Conservation (phyloP, 1,284 basidiomycete genomes). For the Grifola frondosa region DNA sequence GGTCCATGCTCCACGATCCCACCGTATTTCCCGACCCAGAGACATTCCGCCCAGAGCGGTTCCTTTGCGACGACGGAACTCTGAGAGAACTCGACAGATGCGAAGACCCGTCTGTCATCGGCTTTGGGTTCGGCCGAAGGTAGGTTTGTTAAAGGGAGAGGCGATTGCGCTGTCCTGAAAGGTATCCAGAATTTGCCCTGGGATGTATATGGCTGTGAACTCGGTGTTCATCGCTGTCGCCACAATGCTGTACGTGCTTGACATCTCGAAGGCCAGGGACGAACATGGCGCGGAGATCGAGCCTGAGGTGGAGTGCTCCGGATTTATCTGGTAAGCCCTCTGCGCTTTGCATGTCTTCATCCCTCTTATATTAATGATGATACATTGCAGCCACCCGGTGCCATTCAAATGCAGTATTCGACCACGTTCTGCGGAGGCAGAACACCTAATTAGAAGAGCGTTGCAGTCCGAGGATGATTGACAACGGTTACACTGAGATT, state of each 20-base stretch:
- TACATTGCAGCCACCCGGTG: constrained; percentile 19
- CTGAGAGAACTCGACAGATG: constrained; percentile 15
- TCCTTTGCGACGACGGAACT: constrained; percentile 15
- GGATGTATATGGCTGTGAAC: constrained; percentile 33
- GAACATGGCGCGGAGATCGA: constrained; percentile 29
- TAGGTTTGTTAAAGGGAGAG: no score
- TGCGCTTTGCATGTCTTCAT: no score
- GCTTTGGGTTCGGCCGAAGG: constrained; percentile 30
- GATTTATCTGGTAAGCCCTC: constrained; percentile 28
- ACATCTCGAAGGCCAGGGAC: constrained; percentile 30
- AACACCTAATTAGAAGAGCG: constrained; percentile 11
- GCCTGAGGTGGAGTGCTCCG: constrained; percentile 31
- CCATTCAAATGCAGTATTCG: constrained; percentile 25
- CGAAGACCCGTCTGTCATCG: constrained; percentile 21
- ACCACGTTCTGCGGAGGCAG: constrained; percentile 21
- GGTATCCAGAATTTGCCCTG: constrained; percentile 31
- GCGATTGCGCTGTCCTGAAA: not conserved
- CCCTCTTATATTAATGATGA: no score
- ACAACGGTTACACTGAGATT: no score
- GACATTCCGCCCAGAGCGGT: constrained; percentile 27
- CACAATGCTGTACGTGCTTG: constrained; percentile 30
- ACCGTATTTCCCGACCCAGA: constrained; percentile 23
- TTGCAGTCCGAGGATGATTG: no score
- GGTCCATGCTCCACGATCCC: constrained; percentile 32
- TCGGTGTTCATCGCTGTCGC: constrained; percentile 35